A percentile compares a stretch with the other conserved stretches of the same genome.
These are phyloP conservation scores for Dendrobium officinale DNA, from an alignment of 106 monocot genomes.

Conservation along the genomic window DNA sequence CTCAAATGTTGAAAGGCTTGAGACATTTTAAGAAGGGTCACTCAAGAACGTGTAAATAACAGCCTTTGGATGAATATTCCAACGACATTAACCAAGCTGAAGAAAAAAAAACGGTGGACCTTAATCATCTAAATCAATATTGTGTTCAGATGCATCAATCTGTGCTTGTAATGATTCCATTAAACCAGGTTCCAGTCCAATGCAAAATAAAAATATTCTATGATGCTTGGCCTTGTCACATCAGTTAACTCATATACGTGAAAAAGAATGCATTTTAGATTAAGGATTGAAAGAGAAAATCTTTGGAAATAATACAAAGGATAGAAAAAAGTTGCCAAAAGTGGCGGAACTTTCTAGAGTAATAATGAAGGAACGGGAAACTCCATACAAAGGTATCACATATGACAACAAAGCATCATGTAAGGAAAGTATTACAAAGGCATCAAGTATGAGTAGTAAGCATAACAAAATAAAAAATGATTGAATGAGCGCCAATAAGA, in stretches of 20 bases:
- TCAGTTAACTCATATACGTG: neutral
- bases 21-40: neutral
- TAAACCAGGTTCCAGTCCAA: neutral
- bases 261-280: neutral
- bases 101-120: no score
- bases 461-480: no score
- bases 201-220: neutral
- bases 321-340: neutral
- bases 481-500: no score
- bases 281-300: neutral
- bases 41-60: neutral
- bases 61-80: neutral
- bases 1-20: neutral
- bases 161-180: neutral
- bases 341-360: neutral
- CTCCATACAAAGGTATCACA: neutral
- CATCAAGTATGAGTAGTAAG: neutral
- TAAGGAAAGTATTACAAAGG: neutral
- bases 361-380: neutral
- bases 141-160: neutral
- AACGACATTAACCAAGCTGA: neutral
- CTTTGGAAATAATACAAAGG: neutral
- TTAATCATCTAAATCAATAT: neutral
- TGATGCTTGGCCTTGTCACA: neutral
- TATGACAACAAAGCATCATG: no score